Percentiles rank a stretch among this genome's conserved stretches.
These are phyloP conservation scores for Gossypium longicalyx DNA, from an alignment of 345 rosid genomes.

Conservation along the genomic window DNA sequence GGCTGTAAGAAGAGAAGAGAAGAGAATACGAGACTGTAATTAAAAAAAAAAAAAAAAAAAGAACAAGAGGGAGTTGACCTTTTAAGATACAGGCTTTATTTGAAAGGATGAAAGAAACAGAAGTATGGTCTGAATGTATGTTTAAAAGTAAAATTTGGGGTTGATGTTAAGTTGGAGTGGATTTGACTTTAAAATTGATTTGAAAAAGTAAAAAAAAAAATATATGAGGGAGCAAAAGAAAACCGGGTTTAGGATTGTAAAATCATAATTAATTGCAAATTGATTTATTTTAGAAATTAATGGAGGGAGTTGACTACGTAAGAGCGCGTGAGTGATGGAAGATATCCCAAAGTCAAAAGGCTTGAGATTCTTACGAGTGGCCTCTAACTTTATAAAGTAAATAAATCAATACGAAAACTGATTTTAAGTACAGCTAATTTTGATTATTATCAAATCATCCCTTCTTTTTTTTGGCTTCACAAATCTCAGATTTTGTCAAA, in stretches of 20 bases:
- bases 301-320: background rate
- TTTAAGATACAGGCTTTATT: background rate
- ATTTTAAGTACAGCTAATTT: background rate
- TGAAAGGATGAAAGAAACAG: background rate
- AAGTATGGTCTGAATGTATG: background rate
- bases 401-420: background rate
- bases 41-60: background rate
- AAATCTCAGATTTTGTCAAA: background rate
- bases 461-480: background rate
- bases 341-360: background rate
- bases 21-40: background rate
- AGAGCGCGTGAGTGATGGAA: background rate
- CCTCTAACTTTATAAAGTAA: background rate
- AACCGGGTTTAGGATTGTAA: too few species aligned
- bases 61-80: conserved; percentile 14
- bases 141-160: too few species aligned
- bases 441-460: background rate
- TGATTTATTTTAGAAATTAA: conserved; percentile 5
- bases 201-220: too few species aligned
- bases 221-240: too few species aligned
- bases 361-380: background rate
- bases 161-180: too few species aligned
- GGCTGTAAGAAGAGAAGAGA: background rate
- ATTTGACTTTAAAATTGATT: too few species aligned
- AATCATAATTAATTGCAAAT: background rate